These are phyloP conservation scores for Candida silvicultrix DNA, from an alignment of 805 yeast genomes.

Conservation along the genomic window DNA sequence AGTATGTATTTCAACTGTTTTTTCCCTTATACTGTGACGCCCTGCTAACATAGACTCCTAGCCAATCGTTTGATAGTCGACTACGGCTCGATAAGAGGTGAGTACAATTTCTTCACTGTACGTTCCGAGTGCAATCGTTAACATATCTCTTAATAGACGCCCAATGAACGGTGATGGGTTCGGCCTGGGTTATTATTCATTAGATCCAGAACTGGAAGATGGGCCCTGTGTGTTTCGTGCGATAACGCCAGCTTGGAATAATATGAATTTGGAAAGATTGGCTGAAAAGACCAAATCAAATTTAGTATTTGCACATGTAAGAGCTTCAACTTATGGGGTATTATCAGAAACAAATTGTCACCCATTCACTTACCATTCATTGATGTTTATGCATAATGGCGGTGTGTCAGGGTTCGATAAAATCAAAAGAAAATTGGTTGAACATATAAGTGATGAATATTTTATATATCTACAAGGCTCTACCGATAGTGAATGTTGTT, in stretches of 20 bases:
- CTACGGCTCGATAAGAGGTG: constrained; percentile 64
- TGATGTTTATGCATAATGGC: constrained; percentile 98
- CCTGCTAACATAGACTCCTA: background rate
- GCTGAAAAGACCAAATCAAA: constrained; percentile 83
- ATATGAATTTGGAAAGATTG: constrained; percentile 77
- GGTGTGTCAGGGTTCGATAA: constrained; percentile 67
- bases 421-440: constrained; percentile 68
- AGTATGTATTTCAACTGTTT: constrained; percentile 26
- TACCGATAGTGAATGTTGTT: constrained; percentile 94
- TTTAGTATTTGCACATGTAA: constrained; percentile 88
- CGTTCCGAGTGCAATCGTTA: background rate
- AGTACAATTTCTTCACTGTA: background rate
- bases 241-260: constrained; percentile 98
- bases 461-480: constrained; percentile 83
- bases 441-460: constrained; percentile 73
- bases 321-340: constrained; percentile 95
- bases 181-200: constrained; percentile 88
- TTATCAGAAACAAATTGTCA: constrained; percentile 95
- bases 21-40: too few species aligned
- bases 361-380: constrained; percentile 81
- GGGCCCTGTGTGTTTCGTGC: constrained; percentile 94
- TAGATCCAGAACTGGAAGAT: constrained; percentile 49
- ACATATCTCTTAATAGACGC: constrained; percentile 36
- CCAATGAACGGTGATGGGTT: constrained; percentile 99
- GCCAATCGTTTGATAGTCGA: constrained; percentile 87